phyloP scores from a whole-genome alignment of 345 rosid species.

The Eucalyptus fibrosa region DNA sequence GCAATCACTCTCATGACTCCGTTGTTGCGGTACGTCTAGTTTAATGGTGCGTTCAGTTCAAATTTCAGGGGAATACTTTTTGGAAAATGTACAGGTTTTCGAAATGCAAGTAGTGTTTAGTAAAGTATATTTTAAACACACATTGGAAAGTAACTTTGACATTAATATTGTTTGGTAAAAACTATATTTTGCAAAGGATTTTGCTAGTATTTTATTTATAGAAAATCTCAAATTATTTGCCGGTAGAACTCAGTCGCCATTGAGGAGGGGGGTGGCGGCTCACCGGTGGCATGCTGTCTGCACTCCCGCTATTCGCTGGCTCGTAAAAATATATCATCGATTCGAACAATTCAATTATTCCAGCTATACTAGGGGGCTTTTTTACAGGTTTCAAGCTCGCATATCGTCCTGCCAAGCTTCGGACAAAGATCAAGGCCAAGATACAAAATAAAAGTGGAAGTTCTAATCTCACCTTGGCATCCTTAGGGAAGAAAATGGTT shows the following conservation, averaged over 20 bases:
- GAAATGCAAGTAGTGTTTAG: conserved; percentile 3
- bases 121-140: no score
- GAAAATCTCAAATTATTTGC: no score
- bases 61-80: conserved; percentile 5
- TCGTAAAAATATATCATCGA: no score
- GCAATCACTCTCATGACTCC: conserved; percentile 38
- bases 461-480: neutral
- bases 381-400: neutral
- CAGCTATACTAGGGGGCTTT: neutral
- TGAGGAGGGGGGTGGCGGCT: neutral
- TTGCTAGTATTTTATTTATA: no score
- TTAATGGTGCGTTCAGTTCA: neutral
- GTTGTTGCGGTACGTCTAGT: conserved; percentile 17
- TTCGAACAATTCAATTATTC: neutral
- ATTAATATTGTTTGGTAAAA: no score
- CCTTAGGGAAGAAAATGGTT: neutral
- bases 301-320: no score
- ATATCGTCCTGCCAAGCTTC: neutral
- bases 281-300: neutral
- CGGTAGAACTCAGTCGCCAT: neutral
- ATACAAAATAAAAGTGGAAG: neutral
- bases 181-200: neutral
- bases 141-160: neutral
- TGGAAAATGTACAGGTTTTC: neutral
- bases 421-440: neutral